Percentiles rank a stretch among this genome's conserved stretches.
These are phyloP conservation scores for Aspergillus carbonarius DNA, from an alignment of 2,329 filamentous ascomycete genomes.

Conservation along the genomic window DNA sequence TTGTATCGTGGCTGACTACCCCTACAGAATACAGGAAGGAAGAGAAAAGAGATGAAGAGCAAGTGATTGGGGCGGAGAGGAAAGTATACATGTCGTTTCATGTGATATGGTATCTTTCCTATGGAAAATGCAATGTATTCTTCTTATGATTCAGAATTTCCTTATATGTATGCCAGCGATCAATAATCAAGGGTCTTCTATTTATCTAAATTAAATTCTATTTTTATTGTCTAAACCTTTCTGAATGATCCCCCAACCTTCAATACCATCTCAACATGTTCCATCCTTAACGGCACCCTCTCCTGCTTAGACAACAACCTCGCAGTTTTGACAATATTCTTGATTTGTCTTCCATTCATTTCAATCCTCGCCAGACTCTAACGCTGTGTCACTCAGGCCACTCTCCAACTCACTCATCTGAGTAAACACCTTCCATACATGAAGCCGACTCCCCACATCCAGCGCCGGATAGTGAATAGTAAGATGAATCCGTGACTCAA, in stretches of 20 bases:
- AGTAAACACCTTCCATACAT: neutral
- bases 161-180: no score
- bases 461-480: slow-evolving; percentile 50
- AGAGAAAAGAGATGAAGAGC: no score
- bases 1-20: no score
- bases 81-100: no score
- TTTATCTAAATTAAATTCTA: no score
- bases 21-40: no score
- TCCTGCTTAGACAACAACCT: neutral
- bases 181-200: no score
- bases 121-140: no score
- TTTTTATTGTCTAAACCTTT: no score
- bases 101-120: no score
- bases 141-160: no score
- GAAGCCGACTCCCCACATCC: neutral
- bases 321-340: slow-evolving; percentile 12
- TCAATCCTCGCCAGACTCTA: neutral
- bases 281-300: neutral
- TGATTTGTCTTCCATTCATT: slow-evolving; percentile 16
- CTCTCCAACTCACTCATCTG: neutral
- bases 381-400: neutral
- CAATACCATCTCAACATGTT: neutral
- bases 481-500: slow-evolving; percentile 52
- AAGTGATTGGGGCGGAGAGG: no score
- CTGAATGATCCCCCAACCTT: neutral